phyloP scores from a whole-genome alignment of 78 protist species.

The Dictyostelium citrinum region DNA sequence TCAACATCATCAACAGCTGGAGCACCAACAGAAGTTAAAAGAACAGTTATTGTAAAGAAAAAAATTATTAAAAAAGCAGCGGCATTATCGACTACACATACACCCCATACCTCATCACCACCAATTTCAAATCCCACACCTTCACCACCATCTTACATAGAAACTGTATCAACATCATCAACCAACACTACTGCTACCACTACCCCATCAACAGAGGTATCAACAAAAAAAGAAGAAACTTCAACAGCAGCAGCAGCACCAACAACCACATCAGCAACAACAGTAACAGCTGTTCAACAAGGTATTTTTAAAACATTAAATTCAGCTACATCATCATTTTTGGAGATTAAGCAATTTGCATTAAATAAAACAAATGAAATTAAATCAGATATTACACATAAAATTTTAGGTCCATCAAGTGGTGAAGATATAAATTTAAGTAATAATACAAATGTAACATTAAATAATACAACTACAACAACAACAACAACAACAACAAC shows the following conservation, averaged over 20 bases:
- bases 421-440: not conserved
- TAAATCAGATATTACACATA: conserved; percentile 49
- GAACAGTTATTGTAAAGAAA: conserved; percentile 57
- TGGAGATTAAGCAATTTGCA: conserved; percentile 24
- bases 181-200: not conserved
- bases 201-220: not conserved
- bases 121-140: not conserved
- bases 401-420: conserved; percentile 33
- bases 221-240: not conserved
- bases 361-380: conserved; percentile 50
- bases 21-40: not conserved
- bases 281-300: not conserved
- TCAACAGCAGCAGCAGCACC: not conserved
- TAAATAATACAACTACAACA: not conserved
- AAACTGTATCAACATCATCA: not conserved
- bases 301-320: conserved; percentile 41
- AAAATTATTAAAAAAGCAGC: conserved; percentile 24
- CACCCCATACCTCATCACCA: not conserved
- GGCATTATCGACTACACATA: not conserved
- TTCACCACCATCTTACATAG: not conserved
- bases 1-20: not conserved
- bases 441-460: not conserved
- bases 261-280: not conserved
- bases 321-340: conserved; percentile 22
- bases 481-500: not conserved